Base-by-base conservation (phyloP, 257 asterid genomes). In the Rauvolfia tetraphylla region DNA sequence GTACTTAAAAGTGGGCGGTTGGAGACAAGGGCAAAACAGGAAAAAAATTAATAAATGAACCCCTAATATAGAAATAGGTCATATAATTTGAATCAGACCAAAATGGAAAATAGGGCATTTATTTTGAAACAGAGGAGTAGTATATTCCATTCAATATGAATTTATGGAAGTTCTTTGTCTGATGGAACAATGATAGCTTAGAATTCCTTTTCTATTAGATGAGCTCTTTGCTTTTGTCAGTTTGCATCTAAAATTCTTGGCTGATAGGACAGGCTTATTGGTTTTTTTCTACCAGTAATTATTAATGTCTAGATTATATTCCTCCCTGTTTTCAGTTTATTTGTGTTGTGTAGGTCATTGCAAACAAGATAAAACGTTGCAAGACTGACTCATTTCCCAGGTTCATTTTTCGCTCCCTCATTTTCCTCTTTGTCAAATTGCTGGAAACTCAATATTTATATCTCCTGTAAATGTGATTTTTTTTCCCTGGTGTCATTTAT, bases 291-390 rank as follows among this genome's bases (percentile, higher is more conserved):
- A 8, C 3, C 38, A 22, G 23, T 66, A 66, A 38, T 38, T 36
- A 7, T 66, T 66, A 38, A 22, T 66, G 31, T 25, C 41, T 38
- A n/a, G 27, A 73, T 39, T 39, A 41, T 17, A 29, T 75, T 75
- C 33, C 67, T 62, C 12, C 59, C 27, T 63, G 66, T 48, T 49
- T 38, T 56, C 17, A 68, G 68, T 38, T 42, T 36, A 27, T 81
- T 71, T 72, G 81, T 56, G 76, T 82, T 84, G 68, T 86, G 83
- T 83, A 92, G 98, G 95, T 81, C 23, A 88, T 92, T 78, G 86
- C 89, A 78, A 95, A 88, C 85, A 93, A 95, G 81, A 90, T 91
- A 78, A 93, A 93, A 75, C 97, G 96, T 75, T 95, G 97, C 96
- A 95, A 95, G 92, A 95, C 97, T 41, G 99, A 95, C 72, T 85